Evolutionary conservation across 768 basidiomycete genomes (phyloP).

Genomic region (Pisolithus sp.): DNA sequence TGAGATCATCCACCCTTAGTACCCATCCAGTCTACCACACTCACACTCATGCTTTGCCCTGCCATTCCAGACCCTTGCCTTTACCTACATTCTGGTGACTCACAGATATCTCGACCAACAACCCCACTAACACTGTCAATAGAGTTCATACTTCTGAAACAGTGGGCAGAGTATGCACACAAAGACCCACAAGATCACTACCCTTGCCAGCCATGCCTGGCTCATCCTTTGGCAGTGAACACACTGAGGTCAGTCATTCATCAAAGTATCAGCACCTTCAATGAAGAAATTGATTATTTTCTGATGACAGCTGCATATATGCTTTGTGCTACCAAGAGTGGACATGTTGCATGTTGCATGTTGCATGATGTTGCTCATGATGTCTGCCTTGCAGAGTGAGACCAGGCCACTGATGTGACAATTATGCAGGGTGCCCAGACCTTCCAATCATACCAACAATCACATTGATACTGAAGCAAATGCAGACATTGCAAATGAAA

Average conservation of each 20-base stretch:
- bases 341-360: constrained; percentile 76
- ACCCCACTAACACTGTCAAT: constrained; percentile 57
- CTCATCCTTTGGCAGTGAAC: too few species aligned
- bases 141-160: constrained; percentile 56
- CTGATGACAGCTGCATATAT: too few species aligned
- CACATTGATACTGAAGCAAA: constrained; percentile 10
- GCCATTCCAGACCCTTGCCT: constrained; percentile 61
- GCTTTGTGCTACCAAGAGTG: too few species aligned
- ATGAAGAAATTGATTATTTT: constrained; percentile 66
- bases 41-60: constrained; percentile 54
- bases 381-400: constrained; percentile 60
- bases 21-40: constrained; percentile 65
- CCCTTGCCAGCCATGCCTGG: constrained; percentile 5
- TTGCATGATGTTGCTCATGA: constrained; percentile 63
- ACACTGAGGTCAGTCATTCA: constrained; percentile 48
- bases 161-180: constrained; percentile 57
- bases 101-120: constrained; percentile 53
- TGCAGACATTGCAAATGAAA: constrained; percentile 16
- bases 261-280: constrained; percentile 59
- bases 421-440: not conserved
- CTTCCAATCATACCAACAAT: constrained; percentile 8
- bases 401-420: constrained; percentile 27
- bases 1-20: constrained; percentile 52
- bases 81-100: constrained; percentile 64
- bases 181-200: constrained; percentile 38